Conservation (phyloP, 1,284 basidiomycete species). For the Leccinum solheimii region DNA sequence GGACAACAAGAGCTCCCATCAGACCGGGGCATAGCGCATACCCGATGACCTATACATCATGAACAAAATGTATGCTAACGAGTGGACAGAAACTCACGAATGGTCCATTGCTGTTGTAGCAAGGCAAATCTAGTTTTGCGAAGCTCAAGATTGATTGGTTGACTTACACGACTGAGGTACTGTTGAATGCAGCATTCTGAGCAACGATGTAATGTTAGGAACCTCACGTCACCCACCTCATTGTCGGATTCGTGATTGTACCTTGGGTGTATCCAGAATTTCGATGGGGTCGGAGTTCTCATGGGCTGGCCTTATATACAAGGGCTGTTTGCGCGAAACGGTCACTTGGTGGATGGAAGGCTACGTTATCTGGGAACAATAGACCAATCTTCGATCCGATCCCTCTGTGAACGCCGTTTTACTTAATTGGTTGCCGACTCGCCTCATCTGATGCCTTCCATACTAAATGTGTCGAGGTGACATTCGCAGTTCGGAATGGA, state of each 20-base stretch:
- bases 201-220: not conserved
- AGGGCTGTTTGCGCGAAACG: not conserved
- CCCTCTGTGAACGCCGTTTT: not conserved
- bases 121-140: not conserved
- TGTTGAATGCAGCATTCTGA: not conserved
- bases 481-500: not conserved
- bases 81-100: not conserved
- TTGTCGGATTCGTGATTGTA: not conserved
- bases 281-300: not conserved
- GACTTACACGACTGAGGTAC: not conserved
- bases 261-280: not conserved
- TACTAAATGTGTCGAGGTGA: not conserved
- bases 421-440: not conserved
- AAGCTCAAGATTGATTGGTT: not conserved
- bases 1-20: constrained; percentile 9
- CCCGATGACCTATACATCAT: not conserved
- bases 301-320: not conserved
- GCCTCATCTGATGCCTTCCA: not conserved
- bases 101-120: constrained; percentile 2
- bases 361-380: not conserved
- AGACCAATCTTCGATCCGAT: not conserved
- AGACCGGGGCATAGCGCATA: constrained; percentile 4
- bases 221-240: constrained; percentile 1
- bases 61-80: not conserved
- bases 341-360: not conserved